Percentiles rank a stretch among this genome's conserved stretches.
phyloP scores from a whole-genome alignment of 768 basidiomycete genomes.

The Boletales sp. region DNA sequence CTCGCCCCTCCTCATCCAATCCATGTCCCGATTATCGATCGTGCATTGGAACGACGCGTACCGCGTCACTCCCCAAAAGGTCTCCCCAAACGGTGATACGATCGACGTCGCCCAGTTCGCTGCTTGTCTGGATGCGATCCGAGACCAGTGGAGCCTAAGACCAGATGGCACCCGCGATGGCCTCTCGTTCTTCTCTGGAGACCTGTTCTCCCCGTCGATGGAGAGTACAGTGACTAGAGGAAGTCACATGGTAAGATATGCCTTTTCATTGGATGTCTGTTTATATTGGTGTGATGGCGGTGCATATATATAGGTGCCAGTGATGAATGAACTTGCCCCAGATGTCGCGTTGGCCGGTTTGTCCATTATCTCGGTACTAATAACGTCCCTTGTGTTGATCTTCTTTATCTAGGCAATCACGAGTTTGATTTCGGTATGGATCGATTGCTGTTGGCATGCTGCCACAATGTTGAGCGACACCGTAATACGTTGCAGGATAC shows the following conservation, averaged over 20 bases:
- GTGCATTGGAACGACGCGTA: slow-evolving; percentile 84
- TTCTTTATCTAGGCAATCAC: slow-evolving; percentile 64
- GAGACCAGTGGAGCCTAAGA: slow-evolving; percentile 51
- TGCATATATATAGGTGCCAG: slow-evolving; percentile 58
- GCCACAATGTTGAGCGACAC: not conserved
- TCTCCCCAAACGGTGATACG: slow-evolving; percentile 51
- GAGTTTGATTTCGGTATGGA: slow-evolving; percentile 82
- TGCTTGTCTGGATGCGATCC: slow-evolving; percentile 61
- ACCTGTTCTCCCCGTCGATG: slow-evolving; percentile 82
- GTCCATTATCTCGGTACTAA: slow-evolving; percentile 20
- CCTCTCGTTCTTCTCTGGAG: slow-evolving; percentile 82
- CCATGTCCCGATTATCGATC: slow-evolving; percentile 43
- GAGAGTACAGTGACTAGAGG: slow-evolving; percentile 88
- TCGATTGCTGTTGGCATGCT: not conserved
- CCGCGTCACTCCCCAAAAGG: slow-evolving; percentile 73
- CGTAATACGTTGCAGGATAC: slow-evolving; percentile 41
- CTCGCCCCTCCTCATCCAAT: not conserved
- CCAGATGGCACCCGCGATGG: slow-evolving; percentile 60
- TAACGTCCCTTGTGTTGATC: slow-evolving; percentile 3
- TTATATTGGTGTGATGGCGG: not conserved
- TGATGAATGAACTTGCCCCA: slow-evolving; percentile 77
- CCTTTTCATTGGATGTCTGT: not conserved
- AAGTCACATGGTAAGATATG: slow-evolving; percentile 73
- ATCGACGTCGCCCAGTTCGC: slow-evolving; percentile 87
- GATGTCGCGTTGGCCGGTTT: slow-evolving; percentile 78